Conservation (phyloP, 2,329 filamentous ascomycete genomes). For the Drechslera avenae region DNA sequence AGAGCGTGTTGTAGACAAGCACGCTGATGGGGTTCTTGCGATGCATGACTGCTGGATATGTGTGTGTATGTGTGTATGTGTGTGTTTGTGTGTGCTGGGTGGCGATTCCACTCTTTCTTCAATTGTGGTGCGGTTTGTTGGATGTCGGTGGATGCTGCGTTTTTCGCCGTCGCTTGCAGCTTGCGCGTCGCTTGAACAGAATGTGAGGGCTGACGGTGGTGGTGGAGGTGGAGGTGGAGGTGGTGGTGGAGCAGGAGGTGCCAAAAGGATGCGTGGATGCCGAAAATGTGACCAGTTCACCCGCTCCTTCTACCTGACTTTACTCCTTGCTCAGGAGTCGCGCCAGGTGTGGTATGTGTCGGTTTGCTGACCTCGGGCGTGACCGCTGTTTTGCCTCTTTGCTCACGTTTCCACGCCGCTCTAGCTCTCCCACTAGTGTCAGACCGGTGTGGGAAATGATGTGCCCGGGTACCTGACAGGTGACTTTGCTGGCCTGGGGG, state of each 20-base stretch:
- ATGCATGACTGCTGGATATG: conserved; percentile 63
- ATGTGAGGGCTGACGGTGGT: not conserved
- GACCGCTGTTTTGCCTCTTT: conserved; percentile 25
- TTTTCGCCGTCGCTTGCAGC: conserved; percentile 5
- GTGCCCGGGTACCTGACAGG: conserved; percentile 20
- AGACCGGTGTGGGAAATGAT: conserved; percentile 17
- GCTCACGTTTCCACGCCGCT: conserved; percentile 20
- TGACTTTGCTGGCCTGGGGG: conserved; percentile 8
- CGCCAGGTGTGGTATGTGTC: conserved; percentile 1
- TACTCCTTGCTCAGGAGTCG: conserved; percentile 4
- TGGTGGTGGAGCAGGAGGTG: not conserved
- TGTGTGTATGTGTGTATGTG: not conserved
- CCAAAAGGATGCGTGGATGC: conserved; percentile 9
- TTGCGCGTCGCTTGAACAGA: conserved; percentile 5
- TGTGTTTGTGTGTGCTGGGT: not conserved
- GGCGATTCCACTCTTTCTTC: not conserved
- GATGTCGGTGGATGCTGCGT: conserved; percentile 1
- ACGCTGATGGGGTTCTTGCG: conserved; percentile 70
- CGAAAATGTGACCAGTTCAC: conserved; percentile 18
- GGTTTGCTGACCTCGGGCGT: conserved; percentile 28
- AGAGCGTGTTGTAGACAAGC: conserved; percentile 76
- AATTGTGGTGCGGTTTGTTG: conserved; percentile 1
- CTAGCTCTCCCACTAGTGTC: conserved; percentile 22
- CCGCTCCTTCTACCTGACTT: conserved; percentile 17
- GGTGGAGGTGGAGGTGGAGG: not conserved